phyloP scores from a whole-genome alignment of 495 filamentous ascomycete species.

The Acidiella bohemica region DNA sequence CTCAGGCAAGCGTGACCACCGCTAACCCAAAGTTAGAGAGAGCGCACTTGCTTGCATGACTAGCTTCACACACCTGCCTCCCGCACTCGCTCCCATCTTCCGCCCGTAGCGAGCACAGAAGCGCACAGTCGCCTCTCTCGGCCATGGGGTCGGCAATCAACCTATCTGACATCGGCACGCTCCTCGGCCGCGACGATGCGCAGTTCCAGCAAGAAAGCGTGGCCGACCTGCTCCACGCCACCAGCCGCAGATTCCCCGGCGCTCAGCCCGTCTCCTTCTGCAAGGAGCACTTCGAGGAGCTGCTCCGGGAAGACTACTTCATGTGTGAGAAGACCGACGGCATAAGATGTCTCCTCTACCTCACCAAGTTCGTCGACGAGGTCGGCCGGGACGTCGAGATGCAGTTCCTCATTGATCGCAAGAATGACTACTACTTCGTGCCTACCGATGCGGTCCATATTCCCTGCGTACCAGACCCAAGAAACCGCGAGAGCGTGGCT shows the following conservation, averaged over 20 bases:
- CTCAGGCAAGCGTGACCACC: too few relatives aligned
- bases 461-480: constrained; percentile 35
- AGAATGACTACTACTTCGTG: constrained; percentile 89
- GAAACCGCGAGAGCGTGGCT: not conserved
- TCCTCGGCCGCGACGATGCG: constrained; percentile 2
- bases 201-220: constrained; percentile 47
- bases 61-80: not conserved
- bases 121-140: too few relatives aligned
- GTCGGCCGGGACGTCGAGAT: constrained; percentile 36
- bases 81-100: not conserved
- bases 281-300: constrained; percentile 58
- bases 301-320: constrained; percentile 77
- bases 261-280: constrained; percentile 91
- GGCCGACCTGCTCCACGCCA: constrained; percentile 56
- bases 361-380: constrained; percentile 40
- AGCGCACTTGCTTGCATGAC: not conserved
- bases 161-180: constrained; percentile 4
- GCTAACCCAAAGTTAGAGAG: too few relatives aligned
- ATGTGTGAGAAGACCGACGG: constrained; percentile 98
- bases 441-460: constrained; percentile 53
- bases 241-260: constrained; percentile 58
- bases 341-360: constrained; percentile 85
- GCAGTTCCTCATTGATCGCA: constrained; percentile 85
- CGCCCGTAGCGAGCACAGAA: too few relatives aligned
- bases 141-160: constrained; percentile 13